Base-by-base conservation (phyloP, 148 eudicot species). In the Rhododendron mucronatum region DNA sequence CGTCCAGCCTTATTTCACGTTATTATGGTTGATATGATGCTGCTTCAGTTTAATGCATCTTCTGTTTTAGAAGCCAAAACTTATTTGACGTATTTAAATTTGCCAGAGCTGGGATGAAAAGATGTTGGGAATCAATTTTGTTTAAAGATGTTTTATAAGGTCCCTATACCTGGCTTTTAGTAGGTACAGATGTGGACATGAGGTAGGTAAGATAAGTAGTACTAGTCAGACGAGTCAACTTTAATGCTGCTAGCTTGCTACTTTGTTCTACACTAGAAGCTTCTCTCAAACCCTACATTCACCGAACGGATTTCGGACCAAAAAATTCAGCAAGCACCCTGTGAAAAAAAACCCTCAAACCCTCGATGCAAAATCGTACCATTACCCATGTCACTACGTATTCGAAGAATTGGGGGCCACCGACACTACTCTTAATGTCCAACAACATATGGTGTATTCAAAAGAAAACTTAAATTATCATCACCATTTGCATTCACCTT, bases 401-500 rank as follows among this genome's bases (percentile, higher is more conserved):
- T 65, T 83, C 59, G 45, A 65, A 14, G 41, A 15, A 71, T 5
- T 30, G 4, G 33, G 7, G 44, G 44, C 61, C 63, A 2, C 59
- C 4, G 7, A 10, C 67, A 37, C 15, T 33, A 28, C 12, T 33
- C 59, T 28, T n/a, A 69, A 28, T 83, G 55, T 15, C 44, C 41
- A 69, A 83, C 26, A 53, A 78, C n/a, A 55, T 28, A 21, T 15
- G 8, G 16, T 53, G 74, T 16, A 57, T n/a, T 12, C 73, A 26
- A 82, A 57, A 15, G n/a, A 33, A 3, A 20, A 21, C 15, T 50
- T 8, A 82, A 82, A 53, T 4, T 33, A 75, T 76, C 77, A 53
- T n/a, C 37, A 59, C 77, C 86, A 75, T 55, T 39, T 2, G 59
- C n/a, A 11, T 30, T 85, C 88, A 93, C 96, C 94, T 92, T 90